Evolutionary conservation across 225 moss, liverwort and hornwort species (phyloP), one percentile per base, ranked within the genome.

Genomic region (Pseudisothecium myosuroides): DNA sequence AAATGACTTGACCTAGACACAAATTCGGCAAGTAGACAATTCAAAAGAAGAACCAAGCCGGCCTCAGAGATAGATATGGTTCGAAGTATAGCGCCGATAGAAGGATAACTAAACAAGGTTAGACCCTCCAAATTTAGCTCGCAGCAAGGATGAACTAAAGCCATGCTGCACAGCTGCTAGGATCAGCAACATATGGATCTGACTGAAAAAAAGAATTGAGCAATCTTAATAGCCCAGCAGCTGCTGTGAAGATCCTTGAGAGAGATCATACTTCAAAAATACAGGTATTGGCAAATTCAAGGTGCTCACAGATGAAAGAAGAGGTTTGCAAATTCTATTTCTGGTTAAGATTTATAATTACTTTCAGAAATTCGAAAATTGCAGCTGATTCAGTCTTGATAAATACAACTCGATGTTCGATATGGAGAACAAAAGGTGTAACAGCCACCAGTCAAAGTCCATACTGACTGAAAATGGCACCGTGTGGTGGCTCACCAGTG

Each of bases 401-500:
- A 36, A 52, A 27, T 75, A 84, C 34, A 73, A 60, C 58, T 80
- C 32, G 36, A 59, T 60, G 50, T 68, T 89, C 60, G 47, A 81
- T 45, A 43, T 49, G 64, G 17, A 69, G 28, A 82, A 47, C 34
- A 20, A 76, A 49, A 76, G n/a, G 39, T 77, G 81, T 49, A 87
- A 76, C 45, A 50, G 66, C 12, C 49, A 49, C 66, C 50, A 32
- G 69, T n/a, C 49, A 84, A 66, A 83, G 59, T 14, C 59, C 47
- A 17, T 54, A 39, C n/a, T 83, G 63, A 77, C 55, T 49, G 18
- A 22, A 22, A 82, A 54, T 87, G 52, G 81, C 74, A 77, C 45
- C 34, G 28, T 59, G 58, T 36, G 68, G 41, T 67, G 81, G 83
- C 93, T 92, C 83, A 98, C 98, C 96, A 90, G 97, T 96, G 87